Conservation (phyloP, 768 basidiomycete genomes). For the Sutorius australiensis region DNA sequence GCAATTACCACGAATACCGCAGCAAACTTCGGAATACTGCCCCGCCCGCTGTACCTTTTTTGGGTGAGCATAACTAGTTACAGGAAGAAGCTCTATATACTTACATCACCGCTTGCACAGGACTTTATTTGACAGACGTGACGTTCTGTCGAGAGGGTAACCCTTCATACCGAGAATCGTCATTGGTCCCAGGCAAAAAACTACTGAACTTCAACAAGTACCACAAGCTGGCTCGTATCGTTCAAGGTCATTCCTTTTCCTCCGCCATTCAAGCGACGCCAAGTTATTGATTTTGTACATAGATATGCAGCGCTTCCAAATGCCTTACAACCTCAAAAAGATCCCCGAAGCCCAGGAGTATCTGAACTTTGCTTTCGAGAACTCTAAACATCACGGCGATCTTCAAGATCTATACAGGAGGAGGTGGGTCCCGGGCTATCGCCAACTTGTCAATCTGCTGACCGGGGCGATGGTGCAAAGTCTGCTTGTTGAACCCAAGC, state of each 20-base stretch:
- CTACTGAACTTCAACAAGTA: constrained; percentile 97
- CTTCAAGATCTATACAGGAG: constrained; percentile 82
- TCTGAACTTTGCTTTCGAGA: constrained; percentile 69
- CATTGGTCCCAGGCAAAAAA: constrained; percentile 67
- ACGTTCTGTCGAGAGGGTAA: constrained; percentile 97
- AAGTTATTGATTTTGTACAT: constrained; percentile 6
- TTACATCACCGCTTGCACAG: constrained; percentile 36
- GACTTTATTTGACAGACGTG: constrained; percentile 84
- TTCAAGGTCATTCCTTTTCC: constrained; percentile 54
- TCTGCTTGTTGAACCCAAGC: constrained; percentile 79
- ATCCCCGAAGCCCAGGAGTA: constrained; percentile 88
- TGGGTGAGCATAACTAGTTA: constrained; percentile 50
- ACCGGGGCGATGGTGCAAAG: constrained; percentile 33
- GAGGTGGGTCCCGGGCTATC: constrained; percentile 47
- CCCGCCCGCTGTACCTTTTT: constrained; percentile 92
- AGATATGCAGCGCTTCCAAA: constrained; percentile 94
- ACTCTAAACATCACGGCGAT: constrained; percentile 73
- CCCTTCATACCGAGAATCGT: constrained; percentile 77
- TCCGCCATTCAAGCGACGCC: background rate
- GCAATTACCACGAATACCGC: constrained; percentile 91
- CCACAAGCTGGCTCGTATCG: constrained; percentile 81
- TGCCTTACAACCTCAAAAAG: constrained; percentile 79
- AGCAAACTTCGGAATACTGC: constrained; percentile 80
- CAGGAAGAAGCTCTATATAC: background rate
- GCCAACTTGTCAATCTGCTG: background rate